Base-by-base conservation (phyloP, 31 red algal genomes). In the Asparagopsis taxiformis region DNA sequence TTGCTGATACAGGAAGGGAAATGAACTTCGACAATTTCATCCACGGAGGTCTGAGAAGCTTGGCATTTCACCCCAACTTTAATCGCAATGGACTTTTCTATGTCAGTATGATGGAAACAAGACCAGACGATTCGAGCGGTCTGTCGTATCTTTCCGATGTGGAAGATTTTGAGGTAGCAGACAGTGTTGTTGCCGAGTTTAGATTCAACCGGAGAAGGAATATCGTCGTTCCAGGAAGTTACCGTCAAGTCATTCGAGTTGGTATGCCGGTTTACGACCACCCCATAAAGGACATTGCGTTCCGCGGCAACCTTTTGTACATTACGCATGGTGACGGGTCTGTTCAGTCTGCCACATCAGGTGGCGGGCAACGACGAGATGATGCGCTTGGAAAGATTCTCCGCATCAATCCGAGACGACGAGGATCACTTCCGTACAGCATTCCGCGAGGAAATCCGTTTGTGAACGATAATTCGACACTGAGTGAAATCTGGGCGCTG, bases 371-470 rank as follows among this genome's bases (percentile, higher is more conserved):
- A 0, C 74, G 61, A 58, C 35, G n/a, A 28, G 41, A 67, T 8
- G 76, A 80, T 58, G 85, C 44, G 22, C 51, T 90, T 7, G 85
- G 85, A 2, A 81, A 90, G 62, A 80, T 90, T 49, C 36, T 90
- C 0, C 6, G 85, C 10, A 75, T 90, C 35, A 75, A 90, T 70
- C 85, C 85, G 11, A 39, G 80, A 25, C 31, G 51, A 28, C 31
- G 25, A 24, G 59, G 68, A 21, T 36, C 1, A 16, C 15, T 25
- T 34, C 60, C 67, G 7, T 90, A 80, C 31, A 75, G 61, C 7
- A 58, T 90, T 1, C 85, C 85, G 8, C 36, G 51, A 3, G 22
- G 26, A 20, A 90, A 90, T 28, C 85, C 85, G 31, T 90, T 80
- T 52, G 23, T 5, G 68, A 48, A 52, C 21, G 65, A 52, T 54